A percentile compares a stretch with the other conserved stretches of the same genome.
These are phyloP conservation scores for Agaricus subrufescens DNA, from an alignment of 768 basidiomycete species.

Conservation along the genomic window DNA sequence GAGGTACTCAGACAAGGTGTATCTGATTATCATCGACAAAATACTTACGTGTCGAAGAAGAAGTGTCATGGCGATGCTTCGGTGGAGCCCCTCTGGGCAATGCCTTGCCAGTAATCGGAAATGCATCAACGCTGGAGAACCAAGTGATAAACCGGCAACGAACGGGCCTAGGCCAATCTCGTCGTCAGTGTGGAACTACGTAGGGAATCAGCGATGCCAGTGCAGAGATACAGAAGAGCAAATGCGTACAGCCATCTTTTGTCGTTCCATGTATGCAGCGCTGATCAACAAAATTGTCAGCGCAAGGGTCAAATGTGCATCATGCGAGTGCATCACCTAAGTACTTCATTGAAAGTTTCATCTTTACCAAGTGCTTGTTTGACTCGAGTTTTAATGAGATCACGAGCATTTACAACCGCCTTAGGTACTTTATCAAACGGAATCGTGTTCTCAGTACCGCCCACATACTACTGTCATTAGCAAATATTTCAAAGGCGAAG, in stretches of 20 bases:
- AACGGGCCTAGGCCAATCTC: conserved; percentile 69
- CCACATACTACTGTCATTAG: conserved; percentile 55
- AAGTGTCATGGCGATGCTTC: conserved; percentile 44
- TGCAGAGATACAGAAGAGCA: not conserved
- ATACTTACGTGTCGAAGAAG: conserved; percentile 59
- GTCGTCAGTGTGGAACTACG: conserved; percentile 75
- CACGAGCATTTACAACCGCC: conserved; percentile 54
- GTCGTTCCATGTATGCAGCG: conserved; percentile 81
- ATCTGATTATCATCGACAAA: conserved; percentile 4
- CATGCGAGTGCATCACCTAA: conserved; percentile 34
- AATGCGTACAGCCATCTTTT: conserved; percentile 71
- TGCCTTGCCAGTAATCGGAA: conserved; percentile 53
- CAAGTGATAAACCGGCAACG: conserved; percentile 74
- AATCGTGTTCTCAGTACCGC: conserved; percentile 68
- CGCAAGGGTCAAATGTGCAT: not conserved
- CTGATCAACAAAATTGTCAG: conserved; percentile 22
- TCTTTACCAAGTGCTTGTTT: conserved; percentile 34
- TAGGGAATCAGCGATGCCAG: not conserved
- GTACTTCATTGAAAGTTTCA: conserved; percentile 67
- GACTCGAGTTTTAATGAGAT: conserved; percentile 55
- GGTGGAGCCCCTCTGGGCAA: conserved; percentile 22
- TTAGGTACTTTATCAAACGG: conserved; percentile 54
- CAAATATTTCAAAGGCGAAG: not conserved
- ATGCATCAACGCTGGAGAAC: conserved; percentile 75
- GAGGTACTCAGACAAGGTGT: not conserved